Percentiles rank a stretch among this genome's conserved stretches.
phyloP scores from a whole-genome alignment of 2,329 filamentous ascomycete species.

The Zasmidium citrigriseum region DNA sequence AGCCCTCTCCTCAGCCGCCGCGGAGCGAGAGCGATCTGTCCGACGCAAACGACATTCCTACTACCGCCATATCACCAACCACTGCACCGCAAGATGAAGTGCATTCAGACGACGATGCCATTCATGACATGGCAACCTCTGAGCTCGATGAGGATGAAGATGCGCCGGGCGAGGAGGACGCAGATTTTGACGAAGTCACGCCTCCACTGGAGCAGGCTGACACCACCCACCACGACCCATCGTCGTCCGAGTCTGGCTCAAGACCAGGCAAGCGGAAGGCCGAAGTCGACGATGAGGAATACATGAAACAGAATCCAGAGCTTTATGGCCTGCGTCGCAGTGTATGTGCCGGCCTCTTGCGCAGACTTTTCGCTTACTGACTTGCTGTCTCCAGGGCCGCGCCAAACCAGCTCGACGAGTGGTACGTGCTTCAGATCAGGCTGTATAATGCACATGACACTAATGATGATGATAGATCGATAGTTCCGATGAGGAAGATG shows the following conservation, averaged over 20 bases:
- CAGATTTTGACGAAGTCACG: constrained; percentile 73
- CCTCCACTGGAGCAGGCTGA: constrained; percentile 43
- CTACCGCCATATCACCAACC: constrained; percentile 44
- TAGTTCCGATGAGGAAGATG: constrained; percentile 61
- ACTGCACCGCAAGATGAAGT: constrained; percentile 42
- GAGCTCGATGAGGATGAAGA: constrained; percentile 53
- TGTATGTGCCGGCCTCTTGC: constrained; percentile 56
- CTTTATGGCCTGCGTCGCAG: constrained; percentile 92
- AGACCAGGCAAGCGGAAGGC: constrained; percentile 69
- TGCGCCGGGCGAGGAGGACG: constrained; percentile 55
- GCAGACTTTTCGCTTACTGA: constrained; percentile 30
- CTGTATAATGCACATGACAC: constrained; percentile 4
- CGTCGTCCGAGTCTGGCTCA: constrained; percentile 70
- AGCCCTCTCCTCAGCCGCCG: constrained; percentile 49
- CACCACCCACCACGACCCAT: constrained; percentile 60
- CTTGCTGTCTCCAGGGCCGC: constrained; percentile 49
- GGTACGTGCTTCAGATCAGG: constrained; percentile 44
- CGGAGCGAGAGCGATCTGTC: constrained; percentile 76
- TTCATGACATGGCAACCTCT: constrained; percentile 46
- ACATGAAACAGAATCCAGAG: constrained; percentile 88
- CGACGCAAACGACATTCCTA: constrained; percentile 62
- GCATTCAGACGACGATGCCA: constrained; percentile 45
- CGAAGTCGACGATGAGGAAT: constrained; percentile 65
- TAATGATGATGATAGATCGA: constrained; percentile 50
- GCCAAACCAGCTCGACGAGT: constrained; percentile 64